Base-by-base conservation (phyloP, 345 rosid genomes). In the Iberis pinnata region DNA sequence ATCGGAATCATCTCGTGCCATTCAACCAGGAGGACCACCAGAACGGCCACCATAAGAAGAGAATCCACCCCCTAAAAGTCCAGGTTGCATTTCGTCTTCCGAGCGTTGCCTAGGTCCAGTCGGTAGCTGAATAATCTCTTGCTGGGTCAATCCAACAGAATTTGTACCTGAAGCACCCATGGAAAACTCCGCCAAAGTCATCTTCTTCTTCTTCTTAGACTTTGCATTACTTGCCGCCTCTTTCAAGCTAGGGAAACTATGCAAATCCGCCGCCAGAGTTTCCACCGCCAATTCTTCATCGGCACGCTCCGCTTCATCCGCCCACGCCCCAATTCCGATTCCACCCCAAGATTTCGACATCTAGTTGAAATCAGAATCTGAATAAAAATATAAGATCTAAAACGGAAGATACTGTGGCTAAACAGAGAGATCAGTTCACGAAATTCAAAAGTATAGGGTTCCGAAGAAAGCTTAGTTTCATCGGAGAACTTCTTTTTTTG, bases 201-300 rank as follows among this genome's bases (percentile, higher is more conserved):
- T 85, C 71, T 77, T 89, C 93, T 80, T 85, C 75, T 73, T 92
- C 82, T 88, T 92, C 77, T 72, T 92, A 74, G 87, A 84, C 69
- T 81, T 88, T 65, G 70, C 80, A 27, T 80, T 64, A 45, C 25
- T 80, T 9, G 49, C 80, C 13, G 88, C 78, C 20, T 92, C 98
- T 60, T 37, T 78, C 26, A 88, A 71, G 69, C 81, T 88, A 8
- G 98, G 98, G 53, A 77, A 92, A 61, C 79, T 80, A 67, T 75
- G 80, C 1, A 80, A 54, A 68, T 65, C 65, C 65, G 54, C 83
- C 31, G 71, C 70, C 0, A 68, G 41, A 4, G 69, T 77, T 4
- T 72, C 73, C 1, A 68, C 71, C 18, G 55, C 78, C 43, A 75
- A 83, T 36, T 76, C 95, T 27, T 70, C 88, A 36, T 84, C 94